Conservation (phyloP, 2,329 filamentous ascomycete species). For the Thelonectria blattea region DNA sequence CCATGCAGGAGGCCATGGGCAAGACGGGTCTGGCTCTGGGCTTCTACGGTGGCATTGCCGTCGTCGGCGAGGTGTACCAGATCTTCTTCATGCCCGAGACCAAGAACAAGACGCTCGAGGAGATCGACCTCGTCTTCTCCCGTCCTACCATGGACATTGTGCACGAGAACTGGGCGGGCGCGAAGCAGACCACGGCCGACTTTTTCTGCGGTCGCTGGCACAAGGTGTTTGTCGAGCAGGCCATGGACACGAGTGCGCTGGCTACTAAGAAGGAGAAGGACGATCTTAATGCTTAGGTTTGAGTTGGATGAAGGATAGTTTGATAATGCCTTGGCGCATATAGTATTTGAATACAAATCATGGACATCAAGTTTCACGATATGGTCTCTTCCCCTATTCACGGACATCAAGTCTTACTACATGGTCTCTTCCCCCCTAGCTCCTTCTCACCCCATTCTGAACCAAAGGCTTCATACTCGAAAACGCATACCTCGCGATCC, state of each 20-base stretch:
- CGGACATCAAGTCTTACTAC: neutral
- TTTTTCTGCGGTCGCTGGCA: slow-evolving; percentile 30
- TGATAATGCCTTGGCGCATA: neutral
- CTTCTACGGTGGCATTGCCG: slow-evolving; percentile 76
- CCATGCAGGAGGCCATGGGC: slow-evolving; percentile 72
- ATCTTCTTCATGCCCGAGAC: slow-evolving; percentile 79
- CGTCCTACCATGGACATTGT: slow-evolving; percentile 69
- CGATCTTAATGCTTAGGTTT: neutral
- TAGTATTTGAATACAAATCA: neutral
- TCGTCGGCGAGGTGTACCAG: slow-evolving; percentile 74
- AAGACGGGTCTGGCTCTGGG: slow-evolving; percentile 70
- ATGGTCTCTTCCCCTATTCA: neutral
- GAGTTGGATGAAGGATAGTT: neutral
- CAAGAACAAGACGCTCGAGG: slow-evolving; percentile 71
- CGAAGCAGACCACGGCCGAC: slow-evolving; percentile 41
- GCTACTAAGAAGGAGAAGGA: neutral
- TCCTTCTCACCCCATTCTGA: slow-evolving; percentile 21
- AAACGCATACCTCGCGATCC: slow-evolving; percentile 33
- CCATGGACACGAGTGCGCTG: neutral
- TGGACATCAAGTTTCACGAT: neutral
- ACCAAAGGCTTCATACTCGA: slow-evolving; percentile 33
- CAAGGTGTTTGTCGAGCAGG: slow-evolving; percentile 37
- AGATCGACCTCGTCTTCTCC: slow-evolving; percentile 72
- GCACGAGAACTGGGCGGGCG: slow-evolving; percentile 57
- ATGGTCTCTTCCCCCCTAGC: neutral